Evolutionary conservation across 441 rosid genomes (phyloP).

Genomic region (Jatropha podagrica): DNA sequence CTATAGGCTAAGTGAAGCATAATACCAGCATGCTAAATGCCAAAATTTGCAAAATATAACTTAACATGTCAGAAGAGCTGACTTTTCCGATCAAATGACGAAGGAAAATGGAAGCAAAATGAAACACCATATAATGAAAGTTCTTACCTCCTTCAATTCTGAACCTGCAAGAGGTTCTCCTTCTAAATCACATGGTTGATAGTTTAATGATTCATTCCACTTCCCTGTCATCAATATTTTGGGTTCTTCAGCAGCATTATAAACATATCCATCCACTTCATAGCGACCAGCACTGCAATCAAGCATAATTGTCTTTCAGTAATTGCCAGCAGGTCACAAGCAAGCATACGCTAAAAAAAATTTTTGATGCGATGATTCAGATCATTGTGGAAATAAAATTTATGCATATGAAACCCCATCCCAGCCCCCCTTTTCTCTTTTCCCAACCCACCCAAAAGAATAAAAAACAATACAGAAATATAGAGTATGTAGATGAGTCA

Average conservation of each 20-base stretch:
- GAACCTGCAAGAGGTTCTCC: conserved; percentile 96
- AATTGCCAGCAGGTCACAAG: neutral
- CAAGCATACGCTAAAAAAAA: neutral
- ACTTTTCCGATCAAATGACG: neutral
- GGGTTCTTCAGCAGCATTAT: conserved; percentile 87
- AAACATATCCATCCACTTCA: conserved; percentile 98
- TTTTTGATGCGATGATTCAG: neutral
- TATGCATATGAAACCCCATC: neutral
- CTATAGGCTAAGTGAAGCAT: neutral
- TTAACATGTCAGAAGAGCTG: neutral
- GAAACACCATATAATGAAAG: neutral
- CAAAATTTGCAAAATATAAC: neutral
- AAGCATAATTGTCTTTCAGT: neutral
- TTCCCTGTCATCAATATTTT: conserved; percentile 96
- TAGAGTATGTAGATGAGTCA: neutral
- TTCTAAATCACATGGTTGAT: conserved; percentile 90
- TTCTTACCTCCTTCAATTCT: conserved; percentile 70
- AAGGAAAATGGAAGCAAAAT: neutral
- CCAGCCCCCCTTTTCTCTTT: neutral
- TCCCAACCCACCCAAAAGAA: too few relatives aligned
- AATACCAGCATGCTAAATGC: neutral
- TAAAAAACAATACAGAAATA: neutral
- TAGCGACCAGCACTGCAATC: conserved; percentile 90
- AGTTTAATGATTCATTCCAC: conserved; percentile 89
- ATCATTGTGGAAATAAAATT: neutral